Evolutionary conservation across 768 basidiomycete genomes (phyloP), one percentile per base, ranked within the genome.

Genomic region (Leccinum subtestaceum): DNA sequence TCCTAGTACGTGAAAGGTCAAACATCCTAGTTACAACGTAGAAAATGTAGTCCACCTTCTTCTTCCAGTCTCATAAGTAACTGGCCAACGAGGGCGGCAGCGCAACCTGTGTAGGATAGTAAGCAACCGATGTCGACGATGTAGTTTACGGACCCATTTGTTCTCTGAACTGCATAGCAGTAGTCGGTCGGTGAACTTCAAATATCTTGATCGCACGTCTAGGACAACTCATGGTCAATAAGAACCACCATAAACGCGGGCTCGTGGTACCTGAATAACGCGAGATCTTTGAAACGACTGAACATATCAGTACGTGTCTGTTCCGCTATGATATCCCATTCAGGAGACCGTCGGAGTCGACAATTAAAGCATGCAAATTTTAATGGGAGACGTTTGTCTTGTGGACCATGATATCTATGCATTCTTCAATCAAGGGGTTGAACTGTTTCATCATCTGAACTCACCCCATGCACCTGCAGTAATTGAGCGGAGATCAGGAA

Each of bases 361-460:
- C 91, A 93, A 63, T 89, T 85, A 71, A 92, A 88, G 73, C 91
- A 93, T 29, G 80, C 66, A 61, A 90, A 92, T 58, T 78, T 75
- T 0, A 69, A 56, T 2, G 88, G 89, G 46, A 92, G 74, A 12
- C 85, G 81, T 25, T 68, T 61, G 63, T 91, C 90, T 23, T 78
- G 67, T 4, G 70, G 71, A 5, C 82, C 81, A 65, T 92, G 88
- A 70, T 82, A 93, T 29, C 88, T 89, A 59, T 6, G 45, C 19
- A 3, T 21, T 29, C 17, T 29, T 60, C 15, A 45, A 50, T 53
- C 29, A 25, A 46, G 21, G 23, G 27, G 2, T 2, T 11, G 25
- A n/a, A 40, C 10, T 10, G 11, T 10, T n/a, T 23, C 11, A 45
- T 17, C 10, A 36, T 21, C 31, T 52, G 51, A 43, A 53, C 62